Base-by-base conservation (phyloP, 768 basidiomycete species). In the Collybia nuda region DNA sequence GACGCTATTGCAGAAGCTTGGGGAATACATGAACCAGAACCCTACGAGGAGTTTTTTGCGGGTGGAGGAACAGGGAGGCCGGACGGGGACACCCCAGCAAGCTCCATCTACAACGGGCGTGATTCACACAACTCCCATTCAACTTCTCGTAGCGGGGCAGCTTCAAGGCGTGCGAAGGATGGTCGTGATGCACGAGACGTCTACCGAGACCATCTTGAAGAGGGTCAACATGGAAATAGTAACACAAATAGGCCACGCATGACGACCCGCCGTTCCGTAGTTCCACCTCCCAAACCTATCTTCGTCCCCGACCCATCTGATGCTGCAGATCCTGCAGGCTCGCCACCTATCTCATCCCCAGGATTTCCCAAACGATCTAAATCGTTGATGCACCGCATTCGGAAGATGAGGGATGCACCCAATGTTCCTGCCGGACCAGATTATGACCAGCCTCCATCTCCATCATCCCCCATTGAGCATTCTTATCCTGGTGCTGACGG, bases 1-100 rank as follows among this genome's bases (percentile, higher is more conserved):
- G 90, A 93, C 58, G 90, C 88, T 32, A 85, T 94, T 51, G 91
- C 91, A 40, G 92, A 93, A 67, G 92, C 92, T 1, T 93, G 92
- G 92, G 92, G 92, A 32, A 91, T 90, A 44, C 89, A 92, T 58
- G 92, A 93, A 60, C 92, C 92, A 4, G 92, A 94, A 62, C 92
- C 92, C 6, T 93, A 80, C 59, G 91, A 94, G 59, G 91, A 94
- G 59, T 94, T 93, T 63, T 88, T 82, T 55, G 90, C 90, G 19
- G 92, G 89, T 17, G 87, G 88, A 39, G 86, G 87, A 50, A 65
- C 77, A 61, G 64, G 63, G 54, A 66, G 58, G 55, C 68, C 62
- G 2, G 73, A 77, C 43, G 79, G 75, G 22, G 84, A 83, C 43
- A 83, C 85, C 5, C 80, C 83, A 11, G 70, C 84, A 29, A 82